Base-by-base conservation (phyloP, 1,284 basidiomycete genomes). In the Flammula alnicola region DNA sequence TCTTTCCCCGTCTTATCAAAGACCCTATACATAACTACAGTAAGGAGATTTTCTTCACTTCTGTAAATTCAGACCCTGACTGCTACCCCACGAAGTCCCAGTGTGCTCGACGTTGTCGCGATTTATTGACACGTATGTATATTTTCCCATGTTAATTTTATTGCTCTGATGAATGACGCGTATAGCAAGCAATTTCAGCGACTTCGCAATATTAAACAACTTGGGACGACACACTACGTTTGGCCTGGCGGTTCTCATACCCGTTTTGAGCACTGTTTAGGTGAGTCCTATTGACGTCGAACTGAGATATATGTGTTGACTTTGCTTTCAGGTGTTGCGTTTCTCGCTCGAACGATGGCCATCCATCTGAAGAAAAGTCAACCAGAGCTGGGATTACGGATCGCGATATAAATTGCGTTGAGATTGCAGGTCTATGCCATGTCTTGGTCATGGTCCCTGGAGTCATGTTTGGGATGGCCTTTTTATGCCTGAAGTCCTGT, bases 261-360 rank as follows among this genome's bases (percentile, higher is more conserved):
- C 55, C 78, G 89, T 0, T 91, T 91, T 55, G 88, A 91, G 58
- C 89, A 91, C 59, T 84, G 79, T 55, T 71, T 91, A n/a, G 89
- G 88, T 87, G 49, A 31, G 77, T 53, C 16, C 27, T 14, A 12
- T 43, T 14, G 7, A 1, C 16, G 27, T 14, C 11, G 30, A 16
- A 9, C 5, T 23, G 20, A 4, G n/a, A 17, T 12, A 5, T 29
- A 1, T 33, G 2, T 17, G 11, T 14, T n/a, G 7, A 10, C 4
- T 14, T 5, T 30, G 10, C 6, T 37, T 7, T 20, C 22, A 88
- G 88, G 88, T 26, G 86, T 91, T 19, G 86, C 82, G 2, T 79
- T 83, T 64, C 78, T 92, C 14, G 83, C 86, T 0, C 76, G 84
- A 22, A 68, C 71, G 20, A 76, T 91, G 69, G 80, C 77, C 2